Percentiles rank a stretch among this genome's conserved stretches.
Conservation (phyloP, 2,329 filamentous ascomycete genomes). For the Alternaria rosae region DNA sequence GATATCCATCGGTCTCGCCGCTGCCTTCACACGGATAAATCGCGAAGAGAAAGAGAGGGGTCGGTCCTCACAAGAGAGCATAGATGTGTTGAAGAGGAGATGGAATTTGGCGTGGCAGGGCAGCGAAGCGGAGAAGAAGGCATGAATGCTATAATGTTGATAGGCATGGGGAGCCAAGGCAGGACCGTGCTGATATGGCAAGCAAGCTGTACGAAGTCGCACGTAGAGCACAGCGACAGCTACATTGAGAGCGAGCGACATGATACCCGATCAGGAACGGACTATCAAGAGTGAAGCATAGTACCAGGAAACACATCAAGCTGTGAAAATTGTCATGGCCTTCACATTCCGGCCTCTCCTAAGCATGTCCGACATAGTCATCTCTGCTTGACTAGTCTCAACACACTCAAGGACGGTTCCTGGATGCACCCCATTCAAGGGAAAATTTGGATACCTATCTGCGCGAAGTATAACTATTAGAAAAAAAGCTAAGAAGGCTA, state of each 20-base stretch:
- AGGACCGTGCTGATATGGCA: background rate
- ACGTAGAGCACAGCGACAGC: background rate
- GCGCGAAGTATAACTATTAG: no score
- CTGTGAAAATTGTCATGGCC: no score
- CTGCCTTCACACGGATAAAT: conserved; percentile 51
- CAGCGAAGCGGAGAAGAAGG: background rate
- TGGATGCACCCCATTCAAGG: no score
- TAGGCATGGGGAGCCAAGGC: background rate
- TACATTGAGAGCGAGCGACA: background rate
- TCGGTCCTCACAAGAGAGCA: conserved; percentile 45
- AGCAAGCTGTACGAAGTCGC: background rate
- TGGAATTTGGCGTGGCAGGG: conserved; percentile 41
- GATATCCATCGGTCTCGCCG: conserved; percentile 55
- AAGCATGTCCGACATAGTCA: background rate
- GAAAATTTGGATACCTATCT: no score
- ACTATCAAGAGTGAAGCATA: background rate
- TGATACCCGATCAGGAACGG: background rate
- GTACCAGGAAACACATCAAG: background rate
- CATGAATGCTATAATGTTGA: no score
- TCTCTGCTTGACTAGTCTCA: background rate
- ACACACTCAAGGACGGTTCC: background rate
- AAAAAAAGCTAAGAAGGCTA: no score
- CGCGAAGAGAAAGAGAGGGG: conserved; percentile 60
- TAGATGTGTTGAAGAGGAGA: conserved; percentile 53
- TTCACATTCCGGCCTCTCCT: background rate